Evolutionary conservation across 148 eudicot genomes (phyloP), one percentile per base, ranked within the genome.

Genomic region (Chenopodium quinoa): DNA sequence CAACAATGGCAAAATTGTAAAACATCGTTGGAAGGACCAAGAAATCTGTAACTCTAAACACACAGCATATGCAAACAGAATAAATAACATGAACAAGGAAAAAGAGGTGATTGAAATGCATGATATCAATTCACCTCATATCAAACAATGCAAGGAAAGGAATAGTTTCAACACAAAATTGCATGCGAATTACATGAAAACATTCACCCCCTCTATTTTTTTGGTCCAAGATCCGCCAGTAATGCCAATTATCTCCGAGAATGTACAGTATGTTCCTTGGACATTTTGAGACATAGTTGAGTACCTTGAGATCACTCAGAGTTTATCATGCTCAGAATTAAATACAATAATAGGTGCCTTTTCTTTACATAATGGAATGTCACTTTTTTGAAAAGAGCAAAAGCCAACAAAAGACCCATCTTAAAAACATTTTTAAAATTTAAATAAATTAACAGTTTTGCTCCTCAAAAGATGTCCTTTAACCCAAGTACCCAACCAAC

Each of bases 401-500:
- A 81, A 81, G 84, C 71, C 44, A 13, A 50, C 52, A 84, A 80
- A 84, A 80, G 71, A 75, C 67, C 72, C 72, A 47, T 67, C 37
- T 71, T 80, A 44, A 19, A 25, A 34, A 27, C 5, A 20, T 75
- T 78, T 50, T 56, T n/a, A 9, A 27, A 76, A 37, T 37, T 37
- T 6, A 37, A 37, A 37, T 37, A 5, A 37, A 37, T 37, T 37
- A 37, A 40, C 17, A 44, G 47, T 52, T n/a, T 50, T 27, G 14
- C 65, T 68, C 79, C 86, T 84, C 68, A 84, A 84, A 84, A 84
- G 86, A 80, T 58, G 86, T 23, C 62, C 73, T 75, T 79, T 63
- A 40, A 80, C 68, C 37, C 74, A 52, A 56, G 67, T 34, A 34
- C 44, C 44, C 44, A 37, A 37, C 44, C 81, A 81, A 84, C 81